Evolutionary conservation across 495 filamentous ascomycete species (phyloP).

Genomic region (Aspergillus saccharolyticus): DNA sequence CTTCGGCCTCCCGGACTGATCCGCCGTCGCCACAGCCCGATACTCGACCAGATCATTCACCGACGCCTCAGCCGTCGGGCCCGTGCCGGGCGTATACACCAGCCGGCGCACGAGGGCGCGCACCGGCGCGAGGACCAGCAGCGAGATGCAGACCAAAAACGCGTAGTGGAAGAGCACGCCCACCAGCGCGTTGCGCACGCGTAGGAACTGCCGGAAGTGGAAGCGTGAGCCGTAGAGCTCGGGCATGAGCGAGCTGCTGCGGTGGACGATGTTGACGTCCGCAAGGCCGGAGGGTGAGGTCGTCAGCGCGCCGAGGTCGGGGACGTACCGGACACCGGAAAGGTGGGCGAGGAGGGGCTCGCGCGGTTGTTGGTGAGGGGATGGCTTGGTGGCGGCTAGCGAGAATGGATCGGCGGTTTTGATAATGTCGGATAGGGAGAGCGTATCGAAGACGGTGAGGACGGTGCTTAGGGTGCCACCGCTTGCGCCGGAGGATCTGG

Average conservation of each 20-base stretch:
- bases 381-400: slow-evolving; percentile 57
- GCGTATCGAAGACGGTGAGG: slow-evolving; percentile 58
- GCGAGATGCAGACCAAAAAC: slow-evolving; percentile 43
- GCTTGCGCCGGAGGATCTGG: slow-evolving; percentile 51
- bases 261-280: slow-evolving; percentile 66
- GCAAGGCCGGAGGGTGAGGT: slow-evolving; percentile 53
- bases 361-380: slow-evolving; percentile 32
- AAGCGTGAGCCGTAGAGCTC: slow-evolving; percentile 70
- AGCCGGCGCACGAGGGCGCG: slow-evolving; percentile 49
- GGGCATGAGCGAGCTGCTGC: slow-evolving; percentile 70
- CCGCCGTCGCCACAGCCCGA: slow-evolving; percentile 60
- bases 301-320: slow-evolving; percentile 63
- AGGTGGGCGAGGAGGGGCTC: slow-evolving; percentile 38
- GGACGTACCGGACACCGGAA: slow-evolving; percentile 57
- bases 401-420: slow-evolving; percentile 57
- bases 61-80: slow-evolving; percentile 54
- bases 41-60: slow-evolving; percentile 58
- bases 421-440: slow-evolving; percentile 51
- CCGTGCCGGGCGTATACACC: slow-evolving; percentile 62
- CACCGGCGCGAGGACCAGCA: slow-evolving; percentile 52
- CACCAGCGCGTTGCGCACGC: slow-evolving; percentile 51
- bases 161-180: slow-evolving; percentile 55
- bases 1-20: slow-evolving; percentile 41
- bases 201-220: slow-evolving; percentile 63
- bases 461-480: slow-evolving; percentile 69